Base-by-base conservation (phyloP, 2,329 filamentous ascomycete genomes). In the Leptographium wingfieldii region DNA sequence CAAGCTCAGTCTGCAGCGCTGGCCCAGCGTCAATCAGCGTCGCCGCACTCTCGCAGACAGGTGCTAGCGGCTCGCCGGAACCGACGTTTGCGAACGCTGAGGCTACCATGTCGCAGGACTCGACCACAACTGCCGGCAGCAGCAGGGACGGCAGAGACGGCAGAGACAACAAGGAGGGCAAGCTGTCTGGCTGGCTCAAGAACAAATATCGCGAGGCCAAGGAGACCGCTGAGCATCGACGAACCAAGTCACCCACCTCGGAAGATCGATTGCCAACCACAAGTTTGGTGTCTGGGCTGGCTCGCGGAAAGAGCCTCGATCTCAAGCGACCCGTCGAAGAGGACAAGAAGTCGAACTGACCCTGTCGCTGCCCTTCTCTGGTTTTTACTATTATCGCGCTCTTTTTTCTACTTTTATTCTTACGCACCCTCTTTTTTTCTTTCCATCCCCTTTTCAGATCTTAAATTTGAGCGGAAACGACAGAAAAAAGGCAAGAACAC, bases 1-100 rank as follows among this genome's bases (percentile, higher is more conserved):
- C 79, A 27, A 86, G 82, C 52, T 88, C 87, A 0, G 75, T 90
- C 55, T 83, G 83, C 22, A 90, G 86, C 67, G 80, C 78, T 14
- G 71, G 72, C n/a, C 73, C 59, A 0, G 49, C 57, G 22, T 27
- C 59, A 10, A 56, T 55, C 1, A 49, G 57, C 12, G 52, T 63
- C 33, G 64, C 73, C 72, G 7, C 73, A 74, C 25, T 79, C 77
- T 68, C 81, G 76, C 63, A 76, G 68, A 76, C 76, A 2, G 77
- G 76, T 3, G 80, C 76, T 3, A 77, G 77, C 12, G 80, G 82
- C 19, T 76, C 75, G 40, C 76, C 76, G 6, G 80, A 83, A 54
- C 73, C 74, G 9, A 68, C 72, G 4, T 64, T 73, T 43, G 68
- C 71, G 3, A 69, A 71, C 29, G 67, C 69, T 1, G 77, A 80